These are phyloP conservation scores for Chenopodium album DNA, from an alignment of 148 eudicot genomes.

Conservation along the genomic window DNA sequence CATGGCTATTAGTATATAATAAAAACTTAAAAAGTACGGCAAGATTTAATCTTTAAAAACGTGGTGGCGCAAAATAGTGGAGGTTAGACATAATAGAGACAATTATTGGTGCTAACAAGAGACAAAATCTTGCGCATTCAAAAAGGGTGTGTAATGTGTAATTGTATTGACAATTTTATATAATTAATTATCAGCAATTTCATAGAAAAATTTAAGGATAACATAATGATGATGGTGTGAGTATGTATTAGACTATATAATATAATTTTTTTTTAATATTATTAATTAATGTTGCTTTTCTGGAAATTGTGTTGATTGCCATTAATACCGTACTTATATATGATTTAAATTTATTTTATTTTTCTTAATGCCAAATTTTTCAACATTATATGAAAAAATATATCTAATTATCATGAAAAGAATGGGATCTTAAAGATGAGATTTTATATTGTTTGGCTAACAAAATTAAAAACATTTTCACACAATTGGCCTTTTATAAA, in stretches of 20 bases:
- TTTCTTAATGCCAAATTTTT: background rate
- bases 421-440: constrained; percentile 5
- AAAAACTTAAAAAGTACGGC: background rate
- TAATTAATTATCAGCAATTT: background rate
- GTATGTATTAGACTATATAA: background rate
- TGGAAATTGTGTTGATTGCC: constrained; percentile 16
- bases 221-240: constrained; percentile 12
- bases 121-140: constrained; percentile 20
- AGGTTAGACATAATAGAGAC: constrained; percentile 8
- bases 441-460: background rate
- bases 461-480: constrained; percentile 1
- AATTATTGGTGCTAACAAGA: constrained; percentile 15
- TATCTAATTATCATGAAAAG: constrained; percentile 8
- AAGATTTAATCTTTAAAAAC: background rate
- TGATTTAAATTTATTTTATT: background rate
- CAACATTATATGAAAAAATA: background rate
- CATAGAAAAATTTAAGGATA: constrained; percentile 3
- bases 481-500: background rate
- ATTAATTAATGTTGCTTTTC: constrained; percentile 13
- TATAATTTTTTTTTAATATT: background rate
- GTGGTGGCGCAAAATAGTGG: constrained; percentile 16
- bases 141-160: background rate
- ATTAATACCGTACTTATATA: background rate
- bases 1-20: background rate
- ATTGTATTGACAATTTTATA: constrained; percentile 16